A percentile compares a stretch with the other conserved stretches of the same genome.
phyloP scores from a whole-genome alignment of 768 basidiomycete genomes.

The Kondoa malvinella region DNA sequence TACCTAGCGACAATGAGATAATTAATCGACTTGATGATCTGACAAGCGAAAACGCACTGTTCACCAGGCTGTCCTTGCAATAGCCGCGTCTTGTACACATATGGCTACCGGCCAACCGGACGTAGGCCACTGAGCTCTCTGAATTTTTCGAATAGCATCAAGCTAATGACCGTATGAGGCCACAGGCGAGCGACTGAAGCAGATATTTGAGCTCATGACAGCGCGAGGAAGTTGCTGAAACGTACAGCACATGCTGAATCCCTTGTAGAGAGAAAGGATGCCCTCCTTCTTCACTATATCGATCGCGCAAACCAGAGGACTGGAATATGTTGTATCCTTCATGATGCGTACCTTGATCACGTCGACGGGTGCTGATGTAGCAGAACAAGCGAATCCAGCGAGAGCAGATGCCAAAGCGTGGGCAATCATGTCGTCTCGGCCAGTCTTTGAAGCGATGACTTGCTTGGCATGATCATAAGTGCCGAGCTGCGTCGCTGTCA shows the following conservation, averaged over 20 bases:
- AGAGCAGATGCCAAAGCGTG: conserved; percentile 23
- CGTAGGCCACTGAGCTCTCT: not conserved
- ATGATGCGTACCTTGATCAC: conserved; percentile 25
- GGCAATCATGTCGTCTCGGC: conserved; percentile 23
- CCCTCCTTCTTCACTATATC: conserved; percentile 24
- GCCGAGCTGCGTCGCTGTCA: conserved; percentile 24
- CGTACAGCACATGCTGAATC: too few species aligned
- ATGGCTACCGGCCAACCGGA: too few species aligned
- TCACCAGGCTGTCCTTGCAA: too few species aligned
- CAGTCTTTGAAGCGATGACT: conserved; percentile 19
- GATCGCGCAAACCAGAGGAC: conserved; percentile 19
- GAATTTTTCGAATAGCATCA: not conserved
- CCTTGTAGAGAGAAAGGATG: too few species aligned
- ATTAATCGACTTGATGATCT: too few species aligned
- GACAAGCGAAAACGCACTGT: too few species aligned
- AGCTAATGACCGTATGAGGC: not conserved
- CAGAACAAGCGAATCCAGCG: conserved; percentile 25
- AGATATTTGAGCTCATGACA: not conserved
- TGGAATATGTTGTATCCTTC: conserved; percentile 23
- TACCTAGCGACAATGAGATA: too few species aligned
- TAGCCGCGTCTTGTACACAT: too few species aligned
- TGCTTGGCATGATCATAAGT: conserved; percentile 24
- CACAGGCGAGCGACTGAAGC: not conserved
- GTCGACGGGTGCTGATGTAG: conserved; percentile 21
- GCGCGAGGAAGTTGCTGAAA: not conserved